These are phyloP conservation scores for Phytophthora pistaciae DNA, from an alignment of 352 stramenopile genomes.

Conservation along the genomic window DNA sequence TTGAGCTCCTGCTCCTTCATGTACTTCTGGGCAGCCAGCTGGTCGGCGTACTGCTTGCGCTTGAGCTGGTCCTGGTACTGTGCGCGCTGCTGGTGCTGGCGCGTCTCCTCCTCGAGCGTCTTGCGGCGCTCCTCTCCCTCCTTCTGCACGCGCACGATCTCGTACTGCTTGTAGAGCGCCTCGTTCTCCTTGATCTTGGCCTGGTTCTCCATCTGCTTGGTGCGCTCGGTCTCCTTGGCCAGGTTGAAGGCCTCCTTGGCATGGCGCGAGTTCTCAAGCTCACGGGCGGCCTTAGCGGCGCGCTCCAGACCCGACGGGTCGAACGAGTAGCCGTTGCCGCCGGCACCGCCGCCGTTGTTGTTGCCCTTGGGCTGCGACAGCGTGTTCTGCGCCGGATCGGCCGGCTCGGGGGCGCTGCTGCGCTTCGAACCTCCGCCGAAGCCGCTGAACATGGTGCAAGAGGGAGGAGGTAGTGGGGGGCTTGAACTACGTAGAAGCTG, in stretches of 20 bases:
- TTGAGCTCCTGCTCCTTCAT: conserved; percentile 97
- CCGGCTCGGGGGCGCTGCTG: conserved; percentile 37
- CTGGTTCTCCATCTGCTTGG: conserved; percentile 95
- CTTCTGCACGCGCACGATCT: conserved; percentile 96
- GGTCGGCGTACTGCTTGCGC: conserved; percentile 98
- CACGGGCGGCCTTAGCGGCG: conserved; percentile 97
- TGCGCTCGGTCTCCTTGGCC: conserved; percentile 95
- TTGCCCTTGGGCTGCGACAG: conserved; percentile 46
- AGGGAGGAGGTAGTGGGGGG: background rate
- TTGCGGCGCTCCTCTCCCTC: conserved; percentile 97
- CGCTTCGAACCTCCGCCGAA: conserved; percentile 56
- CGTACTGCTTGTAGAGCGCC: conserved; percentile 94
- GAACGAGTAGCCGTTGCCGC: conserved; percentile 89
- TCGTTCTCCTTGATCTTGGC: conserved; percentile 94
- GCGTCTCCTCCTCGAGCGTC: conserved; percentile 97
- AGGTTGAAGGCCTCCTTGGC: conserved; percentile 95
- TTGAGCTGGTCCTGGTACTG: conserved; percentile 99
- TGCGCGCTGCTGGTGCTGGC: conserved; percentile 96
- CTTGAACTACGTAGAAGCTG: conserved; percentile 8
- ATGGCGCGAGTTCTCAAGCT: conserved; percentile 96
- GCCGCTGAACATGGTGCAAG: conserved; percentile 67
- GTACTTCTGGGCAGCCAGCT: conserved; percentile 96
- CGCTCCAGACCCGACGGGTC: conserved; percentile 97
- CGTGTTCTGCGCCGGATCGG: conserved; percentile 40
- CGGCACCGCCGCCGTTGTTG: conserved; percentile 19